A percentile compares a stretch with the other conserved stretches of the same genome.
phyloP scores from a whole-genome alignment of 495 filamentous ascomycete genomes.

The Xylaria longipes region DNA sequence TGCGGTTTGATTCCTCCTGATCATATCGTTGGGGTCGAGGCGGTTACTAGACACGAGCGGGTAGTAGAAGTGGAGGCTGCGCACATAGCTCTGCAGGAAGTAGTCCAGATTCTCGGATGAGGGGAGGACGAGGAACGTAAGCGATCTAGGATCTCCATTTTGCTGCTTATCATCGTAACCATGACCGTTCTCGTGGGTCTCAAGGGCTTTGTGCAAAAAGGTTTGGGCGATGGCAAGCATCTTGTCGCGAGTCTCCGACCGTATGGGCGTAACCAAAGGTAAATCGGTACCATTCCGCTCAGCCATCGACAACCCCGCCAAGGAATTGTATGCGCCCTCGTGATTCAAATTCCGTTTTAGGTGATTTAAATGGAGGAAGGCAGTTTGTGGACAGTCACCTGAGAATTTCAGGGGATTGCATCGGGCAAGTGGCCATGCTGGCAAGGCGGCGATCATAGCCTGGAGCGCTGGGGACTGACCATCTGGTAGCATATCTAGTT shows the following conservation, averaged over 20 bases:
- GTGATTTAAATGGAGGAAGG: conserved; percentile 62
- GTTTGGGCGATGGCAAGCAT: conserved; percentile 67
- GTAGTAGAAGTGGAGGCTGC: conserved; percentile 64
- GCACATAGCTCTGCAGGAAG: conserved; percentile 65
- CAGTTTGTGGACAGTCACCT: conserved; percentile 60
- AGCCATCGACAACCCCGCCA: conserved; percentile 47
- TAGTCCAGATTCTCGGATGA: conserved; percentile 64
- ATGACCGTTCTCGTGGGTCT: conserved; percentile 50
- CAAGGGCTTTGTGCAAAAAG: conserved; percentile 68
- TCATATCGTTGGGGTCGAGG: conserved; percentile 66
- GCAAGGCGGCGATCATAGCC: conserved; percentile 59
- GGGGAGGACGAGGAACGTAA: conserved; percentile 64
- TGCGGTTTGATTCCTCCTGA: conserved; percentile 62
- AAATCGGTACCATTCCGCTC: conserved; percentile 49
- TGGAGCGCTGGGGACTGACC: conserved; percentile 54
- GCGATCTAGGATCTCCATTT: conserved; percentile 48
- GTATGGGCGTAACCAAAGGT: conserved; percentile 53
- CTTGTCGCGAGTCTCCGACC: conserved; percentile 62
- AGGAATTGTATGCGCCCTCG: conserved; percentile 52
- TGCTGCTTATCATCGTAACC: conserved; percentile 31
- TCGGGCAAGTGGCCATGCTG: conserved; percentile 62
- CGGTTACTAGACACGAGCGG: conserved; percentile 56
- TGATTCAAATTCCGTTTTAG: conserved; percentile 64
- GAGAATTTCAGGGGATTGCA: conserved; percentile 61
- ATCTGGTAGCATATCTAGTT: conserved; percentile 32